Evolutionary conservation across 352 stramenopile species (phyloP), one percentile per base, ranked within the genome.

Genomic region (Globisporangium megalacanthum): DNA sequence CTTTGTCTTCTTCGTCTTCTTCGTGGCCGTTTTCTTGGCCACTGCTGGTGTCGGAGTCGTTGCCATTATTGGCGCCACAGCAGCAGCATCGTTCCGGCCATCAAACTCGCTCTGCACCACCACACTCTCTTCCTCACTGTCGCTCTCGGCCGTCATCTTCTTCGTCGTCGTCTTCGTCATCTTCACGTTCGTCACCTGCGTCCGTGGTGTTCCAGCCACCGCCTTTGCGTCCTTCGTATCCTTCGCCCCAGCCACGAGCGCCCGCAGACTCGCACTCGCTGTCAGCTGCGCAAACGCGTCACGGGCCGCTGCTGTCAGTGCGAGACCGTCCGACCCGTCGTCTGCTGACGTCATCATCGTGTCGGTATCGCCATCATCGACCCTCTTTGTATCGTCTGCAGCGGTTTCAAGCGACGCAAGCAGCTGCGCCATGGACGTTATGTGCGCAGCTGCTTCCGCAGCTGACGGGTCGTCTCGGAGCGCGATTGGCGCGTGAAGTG

Each of bases 81-180:
- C 8, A 0, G 44, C n/a, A 22, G 11, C 22, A n/a, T 46, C 22
- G 13, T 46, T 42, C 1, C 9, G 37, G 17, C 39, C 64, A 10
- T 49, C 58, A 58, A 90, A 93, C 66, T 93, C 83, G 53, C 81
- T 93, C 62, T 89, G 74, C 52, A 93, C 68, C 35, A 89, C 66
- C 20, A 85, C 75, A 45, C 66, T 70, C 56, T 89, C 75, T 56
- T 89, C 80, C 64, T 93, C 83, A 39, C 81, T 88, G 56, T 90
- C 79, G 58, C 56, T 75, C 37, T 68, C 71, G 39, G 57, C 57
- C 14, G 75, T 69, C 53, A 64, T 50, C 50, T 51, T 75, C 49
- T 50, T 17, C 46, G 36, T 58, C 3, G 49, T 39, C 6, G 37
- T 36, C 15, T 41, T 44, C 4, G 57, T 25, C 45, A 22, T 41